Conservation (phyloP, 164 flowering plant genomes). For the Chimonanthus salicifolius region DNA sequence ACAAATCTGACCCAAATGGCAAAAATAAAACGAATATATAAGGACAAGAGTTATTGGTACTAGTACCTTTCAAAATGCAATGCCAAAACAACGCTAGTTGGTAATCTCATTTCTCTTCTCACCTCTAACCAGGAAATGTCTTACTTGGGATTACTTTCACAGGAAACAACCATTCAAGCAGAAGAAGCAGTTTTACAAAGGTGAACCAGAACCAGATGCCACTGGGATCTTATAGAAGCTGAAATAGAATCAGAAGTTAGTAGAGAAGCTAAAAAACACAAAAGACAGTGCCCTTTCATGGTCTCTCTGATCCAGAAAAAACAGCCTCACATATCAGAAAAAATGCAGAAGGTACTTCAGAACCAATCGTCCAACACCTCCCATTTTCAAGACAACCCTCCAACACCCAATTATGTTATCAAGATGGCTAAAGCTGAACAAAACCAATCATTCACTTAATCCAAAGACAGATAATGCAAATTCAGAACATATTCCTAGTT, state of each 20-base stretch:
- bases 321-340: slow-evolving; percentile 10
- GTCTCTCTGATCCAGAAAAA: slow-evolving; percentile 16
- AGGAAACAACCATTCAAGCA: slow-evolving; percentile 19
- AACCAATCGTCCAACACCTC: slow-evolving; percentile 8
- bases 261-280: slow-evolving; percentile 17
- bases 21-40: slow-evolving; percentile 2
- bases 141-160: not conserved
- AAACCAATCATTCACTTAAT: slow-evolving; percentile 10
- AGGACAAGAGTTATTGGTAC: not conserved
- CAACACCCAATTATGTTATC: slow-evolving; percentile 1
- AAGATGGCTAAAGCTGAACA: slow-evolving; percentile 16
- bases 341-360: slow-evolving; percentile 9
- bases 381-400: no score
- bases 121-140: not conserved
- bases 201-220: slow-evolving; percentile 17
- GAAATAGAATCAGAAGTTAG: slow-evolving; percentile 9
- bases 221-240: slow-evolving; percentile 10
- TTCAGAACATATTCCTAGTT: not conserved
- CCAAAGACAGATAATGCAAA: slow-evolving; percentile 13
- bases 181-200: slow-evolving; percentile 18
- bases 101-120: not conserved
- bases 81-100: not conserved
- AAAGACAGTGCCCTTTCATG: slow-evolving; percentile 15
- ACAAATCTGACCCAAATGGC: slow-evolving; percentile 2
- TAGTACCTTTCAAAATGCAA: not conserved